Evolutionary conservation across 306 rosid genomes (phyloP).

Genomic region (Carpinus viminea): DNA sequence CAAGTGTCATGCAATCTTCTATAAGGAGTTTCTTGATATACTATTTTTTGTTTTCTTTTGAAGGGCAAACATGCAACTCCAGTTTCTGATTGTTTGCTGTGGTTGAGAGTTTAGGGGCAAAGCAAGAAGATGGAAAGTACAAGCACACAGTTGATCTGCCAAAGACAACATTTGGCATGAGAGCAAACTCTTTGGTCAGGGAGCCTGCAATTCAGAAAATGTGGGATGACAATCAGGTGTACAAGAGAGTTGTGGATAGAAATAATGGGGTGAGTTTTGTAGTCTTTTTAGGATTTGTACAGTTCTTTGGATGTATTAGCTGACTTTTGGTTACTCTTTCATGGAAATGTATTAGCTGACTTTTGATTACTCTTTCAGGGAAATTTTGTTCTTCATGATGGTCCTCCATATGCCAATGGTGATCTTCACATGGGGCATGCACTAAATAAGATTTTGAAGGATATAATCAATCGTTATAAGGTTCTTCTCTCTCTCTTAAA

Average conservation of each 20-base stretch:
- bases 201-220: slow-evolving; percentile 97
- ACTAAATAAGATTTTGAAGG: slow-evolving; percentile 91
- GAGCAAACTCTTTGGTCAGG: slow-evolving; percentile 73
- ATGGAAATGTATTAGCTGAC: slow-evolving; percentile 52
- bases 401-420: slow-evolving; percentile 98
- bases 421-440: slow-evolving; percentile 99
- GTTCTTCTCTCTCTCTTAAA: slow-evolving; percentile 40
- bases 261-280: slow-evolving; percentile 74
- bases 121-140: slow-evolving; percentile 87
- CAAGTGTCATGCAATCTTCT: neutral
- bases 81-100: slow-evolving; percentile 30
- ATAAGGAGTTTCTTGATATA: slow-evolving; percentile 2
- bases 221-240: slow-evolving; percentile 90
- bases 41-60: neutral
- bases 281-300: slow-evolving; percentile 18
- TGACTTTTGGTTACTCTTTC: slow-evolving; percentile 34
- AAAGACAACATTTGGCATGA: slow-evolving; percentile 86
- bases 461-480: slow-evolving; percentile 94
- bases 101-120: slow-evolving; percentile 53
- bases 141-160: slow-evolving; percentile 98
- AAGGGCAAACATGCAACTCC: slow-evolving; percentile 6
- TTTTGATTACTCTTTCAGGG: slow-evolving; percentile 50
- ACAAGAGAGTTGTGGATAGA: slow-evolving; percentile 61
- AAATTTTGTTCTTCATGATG: slow-evolving; percentile 89
- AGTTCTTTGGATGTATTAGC: slow-evolving; percentile 30